Base-by-base conservation (phyloP, 305 asterid species). In the Fraxinus greggii region DNA sequence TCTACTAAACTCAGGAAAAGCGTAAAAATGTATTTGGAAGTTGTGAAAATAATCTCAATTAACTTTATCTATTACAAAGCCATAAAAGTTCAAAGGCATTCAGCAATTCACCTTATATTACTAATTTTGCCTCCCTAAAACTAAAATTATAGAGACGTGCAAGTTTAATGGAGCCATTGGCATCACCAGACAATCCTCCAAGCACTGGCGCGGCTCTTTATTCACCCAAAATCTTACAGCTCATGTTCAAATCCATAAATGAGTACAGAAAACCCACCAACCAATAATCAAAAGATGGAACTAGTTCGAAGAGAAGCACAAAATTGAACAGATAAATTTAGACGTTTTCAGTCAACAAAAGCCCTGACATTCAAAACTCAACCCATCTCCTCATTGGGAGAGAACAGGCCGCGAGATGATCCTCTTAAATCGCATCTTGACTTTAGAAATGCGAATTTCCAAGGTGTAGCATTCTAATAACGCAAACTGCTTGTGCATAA, bases 301-400 rank as follows among this genome's bases (percentile, higher is more conserved):
- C 0, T 28, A 13, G 8, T 67, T 26, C 35, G 0, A 3, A 0
- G 21, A 67, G 74, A 67, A 29, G 38, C 74, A 24, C 74, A 67
- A 69, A 69, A 69, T 69, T 31, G 24, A 69, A 29, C 23, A 1
- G 24, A 69, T 4, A 31, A 69, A 15, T 29, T 29, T 31, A 31
- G n/a, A 69, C 33, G 75, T 28, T 31, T 36, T 69, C 15, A n/a
- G 75, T 69, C 42, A 15, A 69, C 75, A 29, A 31, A 13, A 6
- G 2, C 4, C 4, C 19, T 65, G 73, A 65, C 33, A 24, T 32
- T 24, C 33, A 28, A 78, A 86, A 75, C 86, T 76, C 82, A 77
- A 33, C 74, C 51, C 83, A 86, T 82, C 88, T 78, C 88, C 86
- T 78, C 78, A 79, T 77, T 79, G 75, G 86, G 90, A 83, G 78